These are phyloP conservation scores for Fusarium vanettenii DNA, from an alignment of 2,329 filamentous ascomycete genomes.

Conservation along the genomic window DNA sequence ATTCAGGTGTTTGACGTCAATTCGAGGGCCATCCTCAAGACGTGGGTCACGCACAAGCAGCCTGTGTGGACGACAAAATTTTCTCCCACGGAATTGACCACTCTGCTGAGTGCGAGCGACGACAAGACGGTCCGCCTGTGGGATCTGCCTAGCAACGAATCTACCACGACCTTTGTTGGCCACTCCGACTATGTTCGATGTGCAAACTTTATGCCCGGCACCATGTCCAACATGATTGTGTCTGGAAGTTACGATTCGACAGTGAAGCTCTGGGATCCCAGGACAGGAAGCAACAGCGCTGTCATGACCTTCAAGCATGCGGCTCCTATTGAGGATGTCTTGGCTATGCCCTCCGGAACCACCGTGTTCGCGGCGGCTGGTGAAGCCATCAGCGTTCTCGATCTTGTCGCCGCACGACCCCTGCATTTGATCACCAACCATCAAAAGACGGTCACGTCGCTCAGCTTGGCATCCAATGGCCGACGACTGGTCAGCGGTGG, in stretches of 20 bases:
- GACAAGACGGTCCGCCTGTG: constrained; percentile 93
- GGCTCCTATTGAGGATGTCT: constrained; percentile 88
- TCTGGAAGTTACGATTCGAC: constrained; percentile 96
- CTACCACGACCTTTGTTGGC: constrained; percentile 82
- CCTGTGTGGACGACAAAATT: constrained; percentile 93
- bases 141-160: constrained; percentile 87
- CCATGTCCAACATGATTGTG: constrained; percentile 79
- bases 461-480: constrained; percentile 84
- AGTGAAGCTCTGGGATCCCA: constrained; percentile 92
- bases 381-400: constrained; percentile 89
- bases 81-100: constrained; percentile 88
- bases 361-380: constrained; percentile 87
- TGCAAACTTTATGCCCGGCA: constrained; percentile 84
- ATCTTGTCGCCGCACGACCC: constrained; percentile 90
- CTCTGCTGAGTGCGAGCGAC: constrained; percentile 89
- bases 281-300: constrained; percentile 71
- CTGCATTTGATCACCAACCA: constrained; percentile 91
- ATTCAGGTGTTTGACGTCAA: constrained; percentile 95
- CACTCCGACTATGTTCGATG: constrained; percentile 93
- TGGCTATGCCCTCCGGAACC: constrained; percentile 87
- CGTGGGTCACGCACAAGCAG: constrained; percentile 94
- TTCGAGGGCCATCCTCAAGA: constrained; percentile 91
- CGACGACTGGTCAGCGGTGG: constrained; percentile 87
- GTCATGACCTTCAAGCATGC: constrained; percentile 96
- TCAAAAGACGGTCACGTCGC: constrained; percentile 95